These are phyloP conservation scores for Pittosporum tobira DNA, from an alignment of 129 eudicot species.

Conservation along the genomic window DNA sequence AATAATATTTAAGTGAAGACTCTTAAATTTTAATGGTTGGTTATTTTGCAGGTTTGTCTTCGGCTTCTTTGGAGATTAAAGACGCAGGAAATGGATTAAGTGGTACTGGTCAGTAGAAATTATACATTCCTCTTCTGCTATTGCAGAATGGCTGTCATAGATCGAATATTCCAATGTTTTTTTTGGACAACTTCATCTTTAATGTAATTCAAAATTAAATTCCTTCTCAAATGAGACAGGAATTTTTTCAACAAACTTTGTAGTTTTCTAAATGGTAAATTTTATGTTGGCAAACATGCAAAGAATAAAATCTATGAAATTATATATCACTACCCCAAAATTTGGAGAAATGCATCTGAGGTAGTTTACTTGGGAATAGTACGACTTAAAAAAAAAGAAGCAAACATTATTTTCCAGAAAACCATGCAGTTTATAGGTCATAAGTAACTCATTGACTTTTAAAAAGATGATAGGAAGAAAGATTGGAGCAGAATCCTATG, in stretches of 20 bases:
- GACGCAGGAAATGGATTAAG: slow-evolving; percentile 49
- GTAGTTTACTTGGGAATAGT: no score
- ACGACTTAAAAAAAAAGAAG: no score
- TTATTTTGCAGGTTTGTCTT: slow-evolving; percentile 50
- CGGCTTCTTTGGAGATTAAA: slow-evolving; percentile 88
- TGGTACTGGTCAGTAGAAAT: slow-evolving; percentile 41
- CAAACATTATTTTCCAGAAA: no score
- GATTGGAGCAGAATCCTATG: no score
- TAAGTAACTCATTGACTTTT: no score
- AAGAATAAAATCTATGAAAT: no score
- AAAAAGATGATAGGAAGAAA: no score
- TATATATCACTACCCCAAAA: no score
- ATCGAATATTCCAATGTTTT: background rate
- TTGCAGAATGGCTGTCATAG: background rate
- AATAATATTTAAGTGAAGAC: background rate
- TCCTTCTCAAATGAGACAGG: background rate
- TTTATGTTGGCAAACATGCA: background rate
- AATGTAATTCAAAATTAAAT: background rate
- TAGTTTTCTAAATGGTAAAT: background rate
- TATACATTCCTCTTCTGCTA: background rate
- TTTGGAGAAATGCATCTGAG: no score
- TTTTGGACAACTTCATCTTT: background rate
- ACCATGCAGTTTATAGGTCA: no score
- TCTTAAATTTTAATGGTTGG: background rate
- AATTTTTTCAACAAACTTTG: background rate